phyloP scores from a whole-genome alignment of 495 filamentous ascomycete genomes.

The Staphylotrichum tortipilum region DNA sequence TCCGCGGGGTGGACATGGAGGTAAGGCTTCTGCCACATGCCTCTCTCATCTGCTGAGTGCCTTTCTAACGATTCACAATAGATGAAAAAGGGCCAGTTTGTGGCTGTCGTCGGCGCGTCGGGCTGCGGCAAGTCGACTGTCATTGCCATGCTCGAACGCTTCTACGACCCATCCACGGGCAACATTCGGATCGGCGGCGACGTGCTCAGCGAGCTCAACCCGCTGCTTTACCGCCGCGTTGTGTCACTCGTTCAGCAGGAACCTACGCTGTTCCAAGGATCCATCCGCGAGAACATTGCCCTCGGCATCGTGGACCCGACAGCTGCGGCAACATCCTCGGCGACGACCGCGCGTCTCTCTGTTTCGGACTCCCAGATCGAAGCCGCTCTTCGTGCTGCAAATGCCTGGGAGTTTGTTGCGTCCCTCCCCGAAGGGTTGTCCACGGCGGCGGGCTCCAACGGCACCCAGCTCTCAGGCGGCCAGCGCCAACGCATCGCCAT shows the following conservation, averaged over 20 bases:
- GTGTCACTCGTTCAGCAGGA: conserved; percentile 24
- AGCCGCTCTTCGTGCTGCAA: conserved; percentile 48
- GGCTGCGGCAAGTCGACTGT: conserved; percentile 25
- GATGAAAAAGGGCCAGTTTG: conserved; percentile 63
- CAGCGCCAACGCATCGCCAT: conserved; percentile 71
- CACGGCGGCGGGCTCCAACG: conserved; percentile 52
- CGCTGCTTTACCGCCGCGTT: conserved; percentile 34
- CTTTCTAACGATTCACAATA: not conserved
- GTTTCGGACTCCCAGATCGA: conserved; percentile 30
- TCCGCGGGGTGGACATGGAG: conserved; percentile 38
- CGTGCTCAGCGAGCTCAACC: conserved; percentile 31
- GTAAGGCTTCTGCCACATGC: too few relatives aligned
- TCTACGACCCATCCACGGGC: conserved; percentile 52
- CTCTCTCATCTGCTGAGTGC: too few relatives aligned
- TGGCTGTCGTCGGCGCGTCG: conserved; percentile 50
- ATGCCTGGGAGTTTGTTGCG: conserved; percentile 52
- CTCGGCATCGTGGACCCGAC: conserved; percentile 33
- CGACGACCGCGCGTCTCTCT: conserved; percentile 21
- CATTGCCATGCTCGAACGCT: conserved; percentile 51
- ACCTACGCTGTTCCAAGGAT: conserved; percentile 41
- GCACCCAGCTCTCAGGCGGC: conserved; percentile 60
- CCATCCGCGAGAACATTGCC: conserved; percentile 50
- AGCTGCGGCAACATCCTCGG: conserved; percentile 7
- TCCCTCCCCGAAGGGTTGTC: conserved; percentile 50
- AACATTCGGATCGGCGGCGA: conserved; percentile 40